A percentile compares a stretch with the other conserved stretches of the same genome.
Evolutionary conservation across 1,284 basidiomycete genomes (phyloP).

Genomic region (Ceratobasidium sp.): DNA sequence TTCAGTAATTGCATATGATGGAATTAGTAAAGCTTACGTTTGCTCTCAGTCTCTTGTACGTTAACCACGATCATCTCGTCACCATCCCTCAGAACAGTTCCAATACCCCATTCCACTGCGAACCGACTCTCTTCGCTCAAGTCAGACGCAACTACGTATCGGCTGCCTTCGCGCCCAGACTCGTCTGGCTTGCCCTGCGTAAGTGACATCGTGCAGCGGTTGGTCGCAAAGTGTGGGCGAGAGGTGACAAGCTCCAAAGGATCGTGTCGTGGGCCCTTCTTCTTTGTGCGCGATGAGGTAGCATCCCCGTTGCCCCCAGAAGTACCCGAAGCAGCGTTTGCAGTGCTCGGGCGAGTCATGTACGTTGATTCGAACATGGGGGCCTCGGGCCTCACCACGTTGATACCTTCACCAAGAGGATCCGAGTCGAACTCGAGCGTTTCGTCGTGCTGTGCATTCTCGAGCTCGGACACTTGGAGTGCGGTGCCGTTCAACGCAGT

Average conservation of each 20-base stretch:
- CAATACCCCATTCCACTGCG: slow-evolving; percentile 95
- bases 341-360: slow-evolving; percentile 36
- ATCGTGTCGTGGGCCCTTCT: slow-evolving; percentile 51
- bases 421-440: slow-evolving; percentile 62
- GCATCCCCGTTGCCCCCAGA: neutral
- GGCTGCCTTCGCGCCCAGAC: slow-evolving; percentile 56
- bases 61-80: slow-evolving; percentile 92
- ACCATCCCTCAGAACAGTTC: slow-evolving; percentile 93
- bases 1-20: slow-evolving; percentile 8
- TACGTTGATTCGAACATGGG: slow-evolving; percentile 48
- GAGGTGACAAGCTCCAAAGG: slow-evolving; percentile 69
- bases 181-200: slow-evolving; percentile 66
- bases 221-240: slow-evolving; percentile 87
- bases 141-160: slow-evolving; percentile 93
- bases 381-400: slow-evolving; percentile 69
- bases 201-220: slow-evolving; percentile 90
- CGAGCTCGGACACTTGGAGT: slow-evolving; percentile 58
- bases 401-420: slow-evolving; percentile 87
- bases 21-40: slow-evolving; percentile 65
- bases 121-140: slow-evolving; percentile 91
- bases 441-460: slow-evolving; percentile 64
- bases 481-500: slow-evolving; percentile 78
- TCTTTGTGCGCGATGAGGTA: slow-evolving; percentile 8
- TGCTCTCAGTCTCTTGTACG: slow-evolving; percentile 92
- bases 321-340: neutral